Percentiles rank a stretch among this genome's conserved stretches.
These are phyloP conservation scores for Moesziomyces globuligerus DNA, from an alignment of 1,284 basidiomycete genomes.

Conservation along the genomic window DNA sequence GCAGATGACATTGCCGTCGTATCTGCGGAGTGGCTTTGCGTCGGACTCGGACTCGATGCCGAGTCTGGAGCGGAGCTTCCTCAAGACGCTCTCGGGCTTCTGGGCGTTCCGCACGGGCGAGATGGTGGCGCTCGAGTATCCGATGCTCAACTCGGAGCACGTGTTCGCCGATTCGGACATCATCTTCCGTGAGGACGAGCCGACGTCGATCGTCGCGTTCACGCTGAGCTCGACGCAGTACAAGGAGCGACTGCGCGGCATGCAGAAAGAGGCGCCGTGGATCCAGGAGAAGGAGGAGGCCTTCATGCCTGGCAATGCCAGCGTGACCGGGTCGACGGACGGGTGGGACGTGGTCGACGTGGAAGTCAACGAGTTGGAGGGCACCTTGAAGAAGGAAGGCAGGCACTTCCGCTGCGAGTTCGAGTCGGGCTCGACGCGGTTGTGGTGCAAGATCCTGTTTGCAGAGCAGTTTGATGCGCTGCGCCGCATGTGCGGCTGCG, in stretches of 20 bases:
- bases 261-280: slow-evolving; percentile 39
- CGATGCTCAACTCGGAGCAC: slow-evolving; percentile 68
- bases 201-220: slow-evolving; percentile 95
- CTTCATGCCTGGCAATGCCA: slow-evolving; percentile 74
- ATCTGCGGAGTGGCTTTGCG: slow-evolving; percentile 39
- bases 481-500: slow-evolving; percentile 89
- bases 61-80: slow-evolving; percentile 68
- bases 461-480: slow-evolving; percentile 97
- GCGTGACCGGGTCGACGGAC: slow-evolving; percentile 26
- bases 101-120: slow-evolving; percentile 71
- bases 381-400: slow-evolving; percentile 57
- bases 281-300: slow-evolving; percentile 36
- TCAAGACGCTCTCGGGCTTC: slow-evolving; percentile 85
- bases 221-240: slow-evolving; percentile 91
- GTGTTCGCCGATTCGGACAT: slow-evolving; percentile 89
- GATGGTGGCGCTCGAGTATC: slow-evolving; percentile 71
- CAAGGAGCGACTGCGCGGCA: slow-evolving; percentile 58
- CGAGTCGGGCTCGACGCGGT: slow-evolving; percentile 80
- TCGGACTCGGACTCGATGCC: slow-evolving; percentile 51
- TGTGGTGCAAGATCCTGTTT: slow-evolving; percentile 90
- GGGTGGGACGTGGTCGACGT: slow-evolving; percentile 46
- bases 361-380: slow-evolving; percentile 47
- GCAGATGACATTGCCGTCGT: slow-evolving; percentile 40
- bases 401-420: slow-evolving; percentile 66
- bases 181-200: slow-evolving; percentile 95